These are phyloP conservation scores for Euphorbia pulcherrima DNA, from an alignment of 345 rosid genomes.

Conservation along the genomic window DNA sequence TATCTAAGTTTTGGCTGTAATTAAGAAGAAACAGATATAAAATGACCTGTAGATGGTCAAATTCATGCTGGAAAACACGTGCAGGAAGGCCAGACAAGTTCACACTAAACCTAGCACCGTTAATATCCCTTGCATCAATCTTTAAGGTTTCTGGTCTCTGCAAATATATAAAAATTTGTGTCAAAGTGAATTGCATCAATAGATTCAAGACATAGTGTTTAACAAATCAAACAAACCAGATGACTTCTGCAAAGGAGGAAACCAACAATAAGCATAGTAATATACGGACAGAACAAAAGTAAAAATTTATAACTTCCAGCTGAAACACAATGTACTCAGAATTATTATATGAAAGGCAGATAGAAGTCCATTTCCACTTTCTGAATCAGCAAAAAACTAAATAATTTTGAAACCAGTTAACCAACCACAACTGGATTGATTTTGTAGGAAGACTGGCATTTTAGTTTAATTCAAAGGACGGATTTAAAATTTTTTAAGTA, in stretches of 20 bases:
- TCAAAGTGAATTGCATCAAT: neutral
- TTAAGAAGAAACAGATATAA: neutral
- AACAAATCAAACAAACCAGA: neutral
- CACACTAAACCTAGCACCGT: slow-evolving; percentile 63
- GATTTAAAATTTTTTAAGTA: neutral
- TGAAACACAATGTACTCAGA: neutral
- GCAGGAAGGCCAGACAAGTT: slow-evolving; percentile 76
- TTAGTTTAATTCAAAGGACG: neutral
- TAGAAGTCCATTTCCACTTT: neutral
- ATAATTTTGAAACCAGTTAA: neutral
- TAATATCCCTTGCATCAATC: slow-evolving; percentile 79
- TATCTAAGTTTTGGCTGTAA: neutral
- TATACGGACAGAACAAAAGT: neutral
- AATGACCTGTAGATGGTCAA: slow-evolving; percentile 78
- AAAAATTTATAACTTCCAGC: neutral
- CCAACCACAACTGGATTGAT: neutral
- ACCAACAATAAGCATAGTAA: neutral
- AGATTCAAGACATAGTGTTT: slow-evolving; percentile 5
- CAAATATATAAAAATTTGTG: slow-evolving; percentile 16
- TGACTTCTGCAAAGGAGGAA: neutral
- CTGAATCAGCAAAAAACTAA: neutral
- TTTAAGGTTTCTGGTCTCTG: slow-evolving; percentile 90
- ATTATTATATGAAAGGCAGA: neutral
- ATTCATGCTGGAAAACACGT: slow-evolving; percentile 93
- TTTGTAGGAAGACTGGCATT: neutral